phyloP scores from a whole-genome alignment of 129 eudicot genomes.

The Scalesia atractyloides region DNA sequence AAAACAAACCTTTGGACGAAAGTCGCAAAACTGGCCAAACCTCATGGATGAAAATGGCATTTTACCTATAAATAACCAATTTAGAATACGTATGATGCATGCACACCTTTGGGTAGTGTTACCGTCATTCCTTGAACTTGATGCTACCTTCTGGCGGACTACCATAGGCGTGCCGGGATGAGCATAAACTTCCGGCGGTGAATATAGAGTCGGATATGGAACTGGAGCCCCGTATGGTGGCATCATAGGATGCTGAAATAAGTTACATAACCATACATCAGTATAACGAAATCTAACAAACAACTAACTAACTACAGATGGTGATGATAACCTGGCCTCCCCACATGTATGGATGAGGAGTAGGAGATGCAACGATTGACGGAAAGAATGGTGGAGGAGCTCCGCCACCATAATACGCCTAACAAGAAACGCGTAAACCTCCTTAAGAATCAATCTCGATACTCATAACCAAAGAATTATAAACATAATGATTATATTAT shows the following conservation, averaged over 20 bases:
- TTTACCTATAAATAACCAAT: not conserved
- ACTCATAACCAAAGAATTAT: conserved; percentile 9
- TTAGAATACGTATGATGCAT: not conserved
- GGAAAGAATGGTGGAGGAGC: conserved; percentile 84
- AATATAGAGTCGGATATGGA: conserved; percentile 83
- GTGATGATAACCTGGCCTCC: conserved; percentile 74
- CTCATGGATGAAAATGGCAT: too few relatives aligned
- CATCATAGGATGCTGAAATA: conserved; percentile 81
- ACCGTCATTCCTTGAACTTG: conserved; percentile 91
- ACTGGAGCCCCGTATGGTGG: conserved; percentile 90
- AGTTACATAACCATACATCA: not conserved
- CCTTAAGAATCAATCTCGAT: conserved; percentile 2
- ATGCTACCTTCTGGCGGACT: conserved; percentile 52
- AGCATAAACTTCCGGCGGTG: conserved; percentile 76
- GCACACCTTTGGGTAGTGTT: conserved; percentile 71
- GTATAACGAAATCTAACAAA: not conserved
- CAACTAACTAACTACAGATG: not conserved
- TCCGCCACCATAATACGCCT: conserved; percentile 92
- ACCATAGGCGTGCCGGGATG: conserved; percentile 79
- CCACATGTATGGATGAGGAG: conserved; percentile 98
- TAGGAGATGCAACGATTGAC: conserved; percentile 76
- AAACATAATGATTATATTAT: not conserved
- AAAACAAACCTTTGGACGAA: too few relatives aligned
- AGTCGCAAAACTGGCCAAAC: too few relatives aligned
- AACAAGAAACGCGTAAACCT: conserved; percentile 15